Evolutionary conservation across 306 rosid species (phyloP).

Genomic region (Cicer cuneatum): DNA sequence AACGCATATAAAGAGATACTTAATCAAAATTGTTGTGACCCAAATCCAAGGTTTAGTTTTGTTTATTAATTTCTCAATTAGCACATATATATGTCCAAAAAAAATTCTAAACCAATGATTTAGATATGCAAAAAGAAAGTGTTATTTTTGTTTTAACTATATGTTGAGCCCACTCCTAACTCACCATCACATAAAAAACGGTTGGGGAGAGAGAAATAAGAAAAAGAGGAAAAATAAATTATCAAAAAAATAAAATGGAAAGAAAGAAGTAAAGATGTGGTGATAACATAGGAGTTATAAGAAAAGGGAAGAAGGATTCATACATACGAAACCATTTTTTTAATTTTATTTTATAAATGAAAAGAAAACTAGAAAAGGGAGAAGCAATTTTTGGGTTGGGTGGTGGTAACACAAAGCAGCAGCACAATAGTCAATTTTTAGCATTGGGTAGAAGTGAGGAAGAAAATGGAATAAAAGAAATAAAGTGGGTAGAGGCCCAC

Average conservation of each 20-base stretch:
- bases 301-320: constrained; percentile 5
- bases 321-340: constrained; percentile 1
- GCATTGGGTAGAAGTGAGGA: background rate
- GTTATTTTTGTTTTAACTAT: constrained; percentile 33
- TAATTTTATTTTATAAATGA: background rate
- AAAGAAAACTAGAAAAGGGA: background rate
- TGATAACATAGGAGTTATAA: background rate
- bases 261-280: background rate
- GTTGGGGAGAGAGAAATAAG: background rate
- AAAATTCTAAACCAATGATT: constrained; percentile 21
- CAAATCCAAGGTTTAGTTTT: constrained; percentile 8
- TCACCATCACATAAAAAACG: constrained; percentile 31
- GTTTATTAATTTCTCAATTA: constrained; percentile 17
- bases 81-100: constrained; percentile 14
- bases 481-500: constrained; percentile 36
- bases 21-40: constrained; percentile 4
- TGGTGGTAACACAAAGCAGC: background rate
- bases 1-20: no score
- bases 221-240: background rate
- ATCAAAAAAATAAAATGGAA: background rate
- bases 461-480: constrained; percentile 7
- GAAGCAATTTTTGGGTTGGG: background rate
- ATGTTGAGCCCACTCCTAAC: constrained; percentile 27
- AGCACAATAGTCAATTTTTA: constrained; percentile 3
- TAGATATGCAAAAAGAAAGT: constrained; percentile 23